phyloP scores from a whole-genome alignment of 1,139 yeast species.

The Nadsonia commutata region DNA sequence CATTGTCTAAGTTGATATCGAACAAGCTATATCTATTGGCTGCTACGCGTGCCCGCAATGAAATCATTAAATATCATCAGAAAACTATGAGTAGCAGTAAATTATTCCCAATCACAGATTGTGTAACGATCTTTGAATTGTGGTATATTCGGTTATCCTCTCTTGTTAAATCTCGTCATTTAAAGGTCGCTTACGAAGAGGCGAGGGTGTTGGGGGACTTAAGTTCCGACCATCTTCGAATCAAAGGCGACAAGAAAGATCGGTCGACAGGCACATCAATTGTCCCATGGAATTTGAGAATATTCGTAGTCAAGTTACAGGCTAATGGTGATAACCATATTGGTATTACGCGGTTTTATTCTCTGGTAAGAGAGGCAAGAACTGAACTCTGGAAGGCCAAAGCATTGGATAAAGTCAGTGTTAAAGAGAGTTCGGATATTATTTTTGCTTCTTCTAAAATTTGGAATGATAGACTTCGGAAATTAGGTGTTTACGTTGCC shows the following conservation, averaged over 20 bases:
- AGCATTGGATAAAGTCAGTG: background rate
- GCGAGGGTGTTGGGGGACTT: constrained; percentile 4
- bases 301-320: constrained; percentile 11
- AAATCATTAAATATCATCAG: background rate
- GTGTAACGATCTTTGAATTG: constrained; percentile 1
- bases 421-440: background rate
- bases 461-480: constrained; percentile 3
- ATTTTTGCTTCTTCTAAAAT: background rate
- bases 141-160: constrained; percentile 6
- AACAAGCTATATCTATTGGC: background rate
- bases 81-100: background rate
- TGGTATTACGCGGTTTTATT: constrained; percentile 11
- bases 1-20: background rate
- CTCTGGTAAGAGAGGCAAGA: constrained; percentile 13
- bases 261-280: constrained; percentile 8
- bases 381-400: constrained; percentile 1
- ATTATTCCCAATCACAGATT: background rate
- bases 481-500: constrained; percentile 4
- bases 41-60: background rate
- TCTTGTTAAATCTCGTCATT: constrained; percentile 1
- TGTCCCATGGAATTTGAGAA: constrained; percentile 14
- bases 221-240: constrained; percentile 3
- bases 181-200: constrained; percentile 1
- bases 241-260: constrained; percentile 1
- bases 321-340: constrained; percentile 12